Evolutionary conservation across 176 grass and related monocot species (phyloP), one percentile per base, ranked within the genome.

Genomic region (Carex scoparia): DNA sequence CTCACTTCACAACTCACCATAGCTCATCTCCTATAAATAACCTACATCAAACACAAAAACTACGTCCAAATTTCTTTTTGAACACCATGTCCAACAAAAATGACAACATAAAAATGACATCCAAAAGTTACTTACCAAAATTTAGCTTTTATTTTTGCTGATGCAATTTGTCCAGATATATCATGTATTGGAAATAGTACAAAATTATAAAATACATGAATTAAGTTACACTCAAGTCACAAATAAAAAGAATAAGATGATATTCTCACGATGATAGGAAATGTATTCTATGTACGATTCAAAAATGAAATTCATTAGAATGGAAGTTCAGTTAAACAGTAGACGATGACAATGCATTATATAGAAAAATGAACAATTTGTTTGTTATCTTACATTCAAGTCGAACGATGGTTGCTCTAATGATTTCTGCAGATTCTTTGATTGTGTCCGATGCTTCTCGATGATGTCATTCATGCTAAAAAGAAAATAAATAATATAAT

Each of bases 351-450:
- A 3, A 33, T 74, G 70, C n/a, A 27, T 28, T 53, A 42, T 7
- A 37, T 68, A 37, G 1, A 16, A 18, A 55, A 55, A 12, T 13
- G 10, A 2, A 54, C 19, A 77, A 75, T 30, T 49, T 0, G 18
- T 53, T 12, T 1, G 35, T 56, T 16, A 33, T 77, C 73, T 77
- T 77, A 77, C 73, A 77, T 77, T 77, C 49, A 77, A 56, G 48
- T 77, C 73, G 12, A 77, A 56, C 0, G 49, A 16, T 56, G 73
- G 73, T 3, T 77, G 49, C 2, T 56, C 73, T 6, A 12, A 56
- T 77, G 73, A 56, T 56, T 77, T 77, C 73, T 77, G 73, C 55
- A 77, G 73, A 28, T 77, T 77, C 19, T 77, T 77, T 56, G 73
- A 77, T 57, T 77, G 73, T 13, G 55, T 77, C 12, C 49, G 48